Percentiles rank a stretch among this genome's conserved stretches.
These are phyloP conservation scores for Colletotrichum tanaceti DNA, from an alignment of 2,329 filamentous ascomycete species.

Conservation along the genomic window DNA sequence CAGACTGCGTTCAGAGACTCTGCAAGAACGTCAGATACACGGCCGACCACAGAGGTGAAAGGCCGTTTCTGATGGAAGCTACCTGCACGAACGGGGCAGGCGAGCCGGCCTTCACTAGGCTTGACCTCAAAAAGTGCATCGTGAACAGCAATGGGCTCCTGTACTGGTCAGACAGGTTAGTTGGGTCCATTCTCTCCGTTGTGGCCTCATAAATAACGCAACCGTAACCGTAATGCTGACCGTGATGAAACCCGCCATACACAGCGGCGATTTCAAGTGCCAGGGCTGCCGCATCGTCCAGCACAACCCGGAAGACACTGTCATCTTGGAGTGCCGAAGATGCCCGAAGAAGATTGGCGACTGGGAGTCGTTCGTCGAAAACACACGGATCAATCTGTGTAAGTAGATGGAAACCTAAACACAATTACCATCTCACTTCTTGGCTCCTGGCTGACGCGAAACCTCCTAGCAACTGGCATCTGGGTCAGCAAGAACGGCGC, in stretches of 20 bases:
- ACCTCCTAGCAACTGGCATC: neutral
- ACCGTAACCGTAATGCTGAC: too few relatives aligned
- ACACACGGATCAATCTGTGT: neutral
- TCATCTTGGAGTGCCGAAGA: neutral
- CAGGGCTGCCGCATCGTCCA: neutral
- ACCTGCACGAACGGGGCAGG: neutral
- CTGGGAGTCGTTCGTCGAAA: too few relatives aligned
- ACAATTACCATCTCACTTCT: too few relatives aligned
- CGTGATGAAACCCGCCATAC: neutral
- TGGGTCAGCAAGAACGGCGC: constrained; percentile 12
- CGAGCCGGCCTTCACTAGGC: neutral
- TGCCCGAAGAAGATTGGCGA: neutral
- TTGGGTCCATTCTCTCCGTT: neutral
- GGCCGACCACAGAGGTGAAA: too few relatives aligned
- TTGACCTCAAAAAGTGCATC: constrained; percentile 18
- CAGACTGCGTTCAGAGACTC: constrained; percentile 6
- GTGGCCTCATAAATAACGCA: neutral
- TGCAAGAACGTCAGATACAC: neutral
- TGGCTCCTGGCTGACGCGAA: neutral
- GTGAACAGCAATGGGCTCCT: neutral
- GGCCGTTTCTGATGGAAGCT: neutral
- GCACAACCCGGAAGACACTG: neutral
- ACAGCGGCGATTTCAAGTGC: constrained; percentile 12
- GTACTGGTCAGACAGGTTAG: neutral
- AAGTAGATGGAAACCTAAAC: neutral